phyloP scores from a whole-genome alignment of 1,284 basidiomycete genomes.

The Ganoderma sinense region DNA sequence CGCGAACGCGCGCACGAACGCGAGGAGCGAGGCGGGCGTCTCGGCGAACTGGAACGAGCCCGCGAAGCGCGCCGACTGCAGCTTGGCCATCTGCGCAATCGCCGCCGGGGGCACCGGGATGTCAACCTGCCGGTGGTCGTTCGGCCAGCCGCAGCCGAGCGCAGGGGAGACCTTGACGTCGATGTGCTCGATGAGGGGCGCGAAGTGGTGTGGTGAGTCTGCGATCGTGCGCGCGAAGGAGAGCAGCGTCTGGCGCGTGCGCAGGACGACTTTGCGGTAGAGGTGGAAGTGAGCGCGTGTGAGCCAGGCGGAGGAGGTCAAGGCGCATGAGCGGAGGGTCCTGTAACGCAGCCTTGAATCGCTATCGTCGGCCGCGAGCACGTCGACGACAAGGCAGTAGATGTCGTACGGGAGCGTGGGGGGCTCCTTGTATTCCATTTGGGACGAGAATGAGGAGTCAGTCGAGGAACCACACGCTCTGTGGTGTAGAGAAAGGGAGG shows the following conservation, averaged over 20 bases:
- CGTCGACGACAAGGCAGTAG: slow-evolving; percentile 1
- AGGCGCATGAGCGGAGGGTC: slow-evolving; percentile 1
- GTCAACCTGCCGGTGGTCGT: neutral
- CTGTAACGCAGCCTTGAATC: neutral
- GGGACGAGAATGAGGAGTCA: no score
- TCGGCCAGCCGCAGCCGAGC: neutral
- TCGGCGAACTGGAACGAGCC: slow-evolving; percentile 3
- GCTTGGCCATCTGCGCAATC: neutral
- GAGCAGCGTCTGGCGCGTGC: neutral
- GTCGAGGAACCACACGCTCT: neutral
- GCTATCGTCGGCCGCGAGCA: neutral
- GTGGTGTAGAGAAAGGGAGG: neutral
- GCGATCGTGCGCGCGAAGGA: neutral
- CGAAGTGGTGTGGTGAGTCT: neutral
- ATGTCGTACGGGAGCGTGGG: neutral
- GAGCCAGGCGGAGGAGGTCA: neutral
- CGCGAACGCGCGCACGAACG: neutral
- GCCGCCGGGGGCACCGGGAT: neutral
- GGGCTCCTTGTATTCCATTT: neutral
- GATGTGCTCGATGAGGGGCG: slow-evolving; percentile 1
- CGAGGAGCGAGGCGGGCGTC: neutral
- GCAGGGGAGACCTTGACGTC: slow-evolving; percentile 1
- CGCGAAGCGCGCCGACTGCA: neutral
- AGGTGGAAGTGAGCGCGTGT: neutral
- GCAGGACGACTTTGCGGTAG: neutral